Base-by-base conservation (phyloP, 257 asterid genomes). In the Gentiana straminea region DNA sequence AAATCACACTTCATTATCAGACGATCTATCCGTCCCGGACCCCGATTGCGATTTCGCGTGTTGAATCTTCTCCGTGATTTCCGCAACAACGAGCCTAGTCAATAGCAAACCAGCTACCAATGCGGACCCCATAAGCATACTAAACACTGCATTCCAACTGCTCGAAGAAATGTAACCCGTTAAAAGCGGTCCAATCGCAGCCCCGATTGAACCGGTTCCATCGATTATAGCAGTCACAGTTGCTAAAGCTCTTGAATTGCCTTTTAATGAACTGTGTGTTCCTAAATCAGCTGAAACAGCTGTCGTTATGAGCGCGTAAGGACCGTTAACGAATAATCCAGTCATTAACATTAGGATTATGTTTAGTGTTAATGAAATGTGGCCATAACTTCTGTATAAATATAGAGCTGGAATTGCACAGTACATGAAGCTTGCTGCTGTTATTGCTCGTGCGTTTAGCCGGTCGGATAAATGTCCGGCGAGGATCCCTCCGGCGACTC, bases 241-340 rank as follows among this genome's bases (percentile, higher is more conserved):
- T 59, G 97, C 99, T 8, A 92, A 62, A 5, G 97, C 99, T 55
- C 91, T 59, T 2, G 97, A 65, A 57, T 86, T 88, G 53, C 91
- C 97, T 73, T 67, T 92, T 74, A 92, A 54, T n/a, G 94, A 85
- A 70, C 90, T 78, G 62, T 92, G 99, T 45, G 97, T 88, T 60
- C 99, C 99, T 60, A 92, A 76, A 68, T 92, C 99, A 13, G 99
- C 83, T 35, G 99, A 92, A n/a, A 92, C 99, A 1, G 99, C 95
- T 0, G 99, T 92, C 8, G 99, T 88, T 50, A 92, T 92, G 33
- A 92, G 93, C 5, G 99, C 99, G 11, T 92, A 92, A 6, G 99
- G 97, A 8, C 86, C 97, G 12, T 92, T 92, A 68, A 92, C 99
- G 10, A 92, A 83, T 69, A 85, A 60, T 12, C 97, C 99, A 0